Evolutionary conservation across 495 filamentous ascomycete species (phyloP).

Genomic region (Aspergillus taichungensis): DNA sequence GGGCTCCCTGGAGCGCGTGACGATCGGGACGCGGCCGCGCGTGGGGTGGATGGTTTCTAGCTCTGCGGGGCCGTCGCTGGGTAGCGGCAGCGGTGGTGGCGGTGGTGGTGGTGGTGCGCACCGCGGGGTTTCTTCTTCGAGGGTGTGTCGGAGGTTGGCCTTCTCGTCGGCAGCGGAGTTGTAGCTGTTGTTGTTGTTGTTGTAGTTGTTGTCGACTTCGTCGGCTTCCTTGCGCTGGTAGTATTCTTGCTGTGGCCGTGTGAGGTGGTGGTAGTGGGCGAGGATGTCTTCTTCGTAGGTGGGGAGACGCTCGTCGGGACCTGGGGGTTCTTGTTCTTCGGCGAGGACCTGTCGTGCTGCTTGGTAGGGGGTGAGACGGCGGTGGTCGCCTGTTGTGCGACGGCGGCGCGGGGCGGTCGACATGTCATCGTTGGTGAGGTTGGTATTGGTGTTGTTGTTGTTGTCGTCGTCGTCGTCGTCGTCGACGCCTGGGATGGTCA

Average conservation of each 20-base stretch:
- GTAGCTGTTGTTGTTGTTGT: too few relatives aligned
- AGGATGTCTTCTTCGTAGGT: conserved; percentile 11
- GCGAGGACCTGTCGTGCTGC: too few relatives aligned
- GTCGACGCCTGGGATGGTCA: conserved; percentile 19
- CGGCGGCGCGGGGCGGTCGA: background rate
- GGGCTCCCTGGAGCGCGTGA: conserved; percentile 18
- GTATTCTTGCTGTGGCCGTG: too few relatives aligned
- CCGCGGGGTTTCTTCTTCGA: background rate
- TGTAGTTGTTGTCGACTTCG: too few relatives aligned
- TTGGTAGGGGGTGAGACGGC: background rate
- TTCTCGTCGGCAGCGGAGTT: too few relatives aligned
- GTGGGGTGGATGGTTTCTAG: conserved; percentile 15
- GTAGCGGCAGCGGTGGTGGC: background rate
- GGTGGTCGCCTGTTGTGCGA: conserved; percentile 12
- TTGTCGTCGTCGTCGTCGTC: conserved; percentile 2
- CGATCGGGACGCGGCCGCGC: conserved; percentile 11
- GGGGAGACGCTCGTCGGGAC: background rate
- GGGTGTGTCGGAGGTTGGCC: background rate
- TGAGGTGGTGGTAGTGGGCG: too few relatives aligned
- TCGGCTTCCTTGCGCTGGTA: too few relatives aligned
- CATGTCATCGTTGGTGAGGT: background rate
- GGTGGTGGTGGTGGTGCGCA: background rate
- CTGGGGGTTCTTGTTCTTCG: too few relatives aligned
- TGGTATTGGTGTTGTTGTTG: conserved; percentile 1
- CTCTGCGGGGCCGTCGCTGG: background rate